These are phyloP conservation scores for Tubosaeta brunneosetosa DNA, from an alignment of 768 basidiomycete species.

Conservation along the genomic window DNA sequence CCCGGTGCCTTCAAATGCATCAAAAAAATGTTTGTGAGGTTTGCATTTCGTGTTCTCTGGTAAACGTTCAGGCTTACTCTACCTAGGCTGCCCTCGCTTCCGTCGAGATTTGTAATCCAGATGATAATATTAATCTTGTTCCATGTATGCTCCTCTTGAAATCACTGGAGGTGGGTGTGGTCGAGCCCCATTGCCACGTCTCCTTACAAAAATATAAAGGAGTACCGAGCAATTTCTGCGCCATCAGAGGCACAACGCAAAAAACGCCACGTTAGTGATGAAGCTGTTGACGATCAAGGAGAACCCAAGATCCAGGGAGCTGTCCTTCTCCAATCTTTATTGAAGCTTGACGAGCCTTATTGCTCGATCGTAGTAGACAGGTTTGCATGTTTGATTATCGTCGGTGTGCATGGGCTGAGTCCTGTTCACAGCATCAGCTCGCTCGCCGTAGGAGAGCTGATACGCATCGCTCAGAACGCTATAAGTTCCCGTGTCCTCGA, in stretches of 20 bases:
- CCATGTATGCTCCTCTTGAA: conserved; percentile 62
- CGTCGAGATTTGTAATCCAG: conserved; percentile 49
- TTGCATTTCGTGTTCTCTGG: conserved; percentile 14
- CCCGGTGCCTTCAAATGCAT: conserved; percentile 42
- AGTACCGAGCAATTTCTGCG: conserved; percentile 12
- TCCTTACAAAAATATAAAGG: conserved; percentile 16
- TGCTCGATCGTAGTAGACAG: conserved; percentile 67
- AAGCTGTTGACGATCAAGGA: conserved; percentile 32
- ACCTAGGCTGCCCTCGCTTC: conserved; percentile 55
- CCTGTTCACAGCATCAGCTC: conserved; percentile 47
- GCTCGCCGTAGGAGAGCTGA: conserved; percentile 53
- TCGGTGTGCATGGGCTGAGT: conserved; percentile 6
- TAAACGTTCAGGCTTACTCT: conserved; percentile 4
- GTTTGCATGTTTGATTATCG: conserved; percentile 34
- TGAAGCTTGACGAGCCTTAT: conserved; percentile 62
- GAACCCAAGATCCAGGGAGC: conserved; percentile 82
- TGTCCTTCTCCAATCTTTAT: conserved; percentile 76
- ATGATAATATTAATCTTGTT: conserved; percentile 52
- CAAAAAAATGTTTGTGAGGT: conserved; percentile 58
- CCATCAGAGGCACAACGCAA: conserved; percentile 9
- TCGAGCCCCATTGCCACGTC: not conserved
- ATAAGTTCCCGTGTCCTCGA: conserved; percentile 80
- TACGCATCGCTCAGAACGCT: conserved; percentile 57
- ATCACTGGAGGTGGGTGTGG: conserved; percentile 40
- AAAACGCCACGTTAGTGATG: conserved; percentile 12